Base-by-base conservation (phyloP, 2,329 filamentous ascomycete genomes). In the Ambrosiella beaveri region DNA sequence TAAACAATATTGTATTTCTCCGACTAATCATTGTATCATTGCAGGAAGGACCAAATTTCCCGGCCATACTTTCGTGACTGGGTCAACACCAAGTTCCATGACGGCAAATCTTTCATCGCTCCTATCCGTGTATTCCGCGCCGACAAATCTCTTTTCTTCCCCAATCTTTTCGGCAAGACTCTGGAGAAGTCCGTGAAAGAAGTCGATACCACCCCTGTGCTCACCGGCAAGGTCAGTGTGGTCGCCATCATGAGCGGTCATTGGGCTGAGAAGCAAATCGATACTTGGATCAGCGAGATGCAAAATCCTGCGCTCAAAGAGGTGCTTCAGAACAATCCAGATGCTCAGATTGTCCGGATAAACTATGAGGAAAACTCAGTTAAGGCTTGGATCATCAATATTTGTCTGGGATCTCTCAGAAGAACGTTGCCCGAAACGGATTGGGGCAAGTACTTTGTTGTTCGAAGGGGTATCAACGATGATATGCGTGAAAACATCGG, bases 1-100 rank as follows among this genome's bases (percentile, higher is more conserved):
- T 8, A 7, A 37, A 13, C 13, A 8, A 2, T 27, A 12, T 36
- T 53, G 35, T 11, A 50, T 9, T 27, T 37, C 4, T 9, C 8
- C 57, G 17, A 54, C 54, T 55, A 37, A 61, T 38, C n/a, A 19
- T 19, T 19, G 11, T 47, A 11, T 17, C 12, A 15, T 12, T 13
- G 41, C 47, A 88, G 84, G 57, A 86, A 86, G 50, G 77, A 80
- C 63, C 82, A 88, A 68, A 84, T 94, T 66, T 75, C 84, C 17
- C 86, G 87, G 60, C 90, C 91, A 1, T 98, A 98, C 71, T 98
- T 95, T 73, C 86, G 89, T 69, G 91, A 98, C 75, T 96, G 89
- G 86, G 81, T 80, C 61, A 93, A 94, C 71, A 79, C 96, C 70
- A 76, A 77, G 56, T 78, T 84, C 63, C 84, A 93, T 71, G 81